Evolutionary conservation across 345 rosid genomes (phyloP), one percentile per base, ranked within the genome.

Genomic region (Garcia nutans): DNA sequence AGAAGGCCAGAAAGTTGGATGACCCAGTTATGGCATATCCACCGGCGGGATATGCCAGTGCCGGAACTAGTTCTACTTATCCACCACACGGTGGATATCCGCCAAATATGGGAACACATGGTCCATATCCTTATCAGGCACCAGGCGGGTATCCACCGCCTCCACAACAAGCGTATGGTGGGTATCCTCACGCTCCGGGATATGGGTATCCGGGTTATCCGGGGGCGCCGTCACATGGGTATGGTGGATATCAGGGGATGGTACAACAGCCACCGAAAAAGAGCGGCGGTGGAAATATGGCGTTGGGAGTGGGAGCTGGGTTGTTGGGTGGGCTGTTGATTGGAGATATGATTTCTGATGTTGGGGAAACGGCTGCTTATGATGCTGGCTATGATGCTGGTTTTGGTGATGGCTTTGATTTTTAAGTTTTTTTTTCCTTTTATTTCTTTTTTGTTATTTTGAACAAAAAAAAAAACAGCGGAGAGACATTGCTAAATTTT

Each of bases 11-110:
- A 70, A 66, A 49, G 3, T 70, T 5, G 23, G 75, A 31, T 4
- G 76, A 59, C 44, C 84, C 80, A 3, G 74, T 67, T n/a, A 68
- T 65, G 80, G 86, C 87, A 13, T 85, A 82, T 19, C 86, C 82
- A 4, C 72, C 76, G 1, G 31, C 68, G 2, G 84, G 80, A 8
- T 78, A 77, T 71, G 71, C 83, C 8, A 61, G 70, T 17, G 62
- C 82, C 0, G 47, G 79, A 19, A 47, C 67, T 67, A 66, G 75
- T 23, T 41, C 76, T 28, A 63, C 44, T 11, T 75, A 75, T 37
- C 79, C 79, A 3, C 22, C 73, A 6, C 61, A 65, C 12, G 59
- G 68, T 10, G 79, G 75, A 5, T 80, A 77, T 71, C 85, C 52
- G 52, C 79, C 73, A 3, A 69, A 8, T 59, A 50, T 11, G 70